These are phyloP conservation scores for Chlamydomonas eustigma DNA, from an alignment of 139 green algal species.

Conservation along the genomic window DNA sequence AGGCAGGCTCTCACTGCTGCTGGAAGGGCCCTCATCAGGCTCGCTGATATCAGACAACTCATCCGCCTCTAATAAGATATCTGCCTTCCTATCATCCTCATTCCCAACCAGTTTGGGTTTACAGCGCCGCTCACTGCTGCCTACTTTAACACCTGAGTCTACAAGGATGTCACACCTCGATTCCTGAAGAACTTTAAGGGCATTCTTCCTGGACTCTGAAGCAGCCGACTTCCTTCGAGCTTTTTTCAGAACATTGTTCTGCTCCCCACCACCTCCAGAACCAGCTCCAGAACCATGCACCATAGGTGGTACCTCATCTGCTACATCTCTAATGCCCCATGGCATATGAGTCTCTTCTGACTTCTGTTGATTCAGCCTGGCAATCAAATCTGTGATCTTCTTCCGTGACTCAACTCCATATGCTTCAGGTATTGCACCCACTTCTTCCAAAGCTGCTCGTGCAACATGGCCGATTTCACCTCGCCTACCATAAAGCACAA, in stretches of 20 bases:
- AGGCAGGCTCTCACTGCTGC: too few species aligned
- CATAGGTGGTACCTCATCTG: neutral
- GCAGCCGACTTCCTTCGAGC: too few species aligned
- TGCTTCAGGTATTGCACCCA: neutral
- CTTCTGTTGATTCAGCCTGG: neutral
- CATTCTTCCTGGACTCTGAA: neutral
- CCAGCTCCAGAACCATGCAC: neutral
- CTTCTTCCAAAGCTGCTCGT: neutral
- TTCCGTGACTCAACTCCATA: neutral
- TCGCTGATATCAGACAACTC: too few species aligned
- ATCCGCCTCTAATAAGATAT: too few species aligned
- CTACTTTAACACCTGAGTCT: too few species aligned
- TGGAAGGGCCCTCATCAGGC: too few species aligned
- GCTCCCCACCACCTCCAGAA: neutral
- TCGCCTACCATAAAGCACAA: neutral
- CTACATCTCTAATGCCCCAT: neutral
- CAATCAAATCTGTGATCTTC: neutral
- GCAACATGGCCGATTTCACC: slow-evolving; percentile 1
- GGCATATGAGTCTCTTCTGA: neutral
- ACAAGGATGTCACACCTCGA: too few species aligned
- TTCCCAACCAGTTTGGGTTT: too few species aligned
- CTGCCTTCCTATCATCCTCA: too few species aligned
- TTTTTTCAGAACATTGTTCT: too few species aligned
- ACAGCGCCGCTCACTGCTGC: too few species aligned
- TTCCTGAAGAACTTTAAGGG: too few species aligned